Evolutionary conservation across 352 stramenopile species (phyloP), one percentile per base, ranked within the genome.

Genomic region (Globisporangium emineosum): DNA sequence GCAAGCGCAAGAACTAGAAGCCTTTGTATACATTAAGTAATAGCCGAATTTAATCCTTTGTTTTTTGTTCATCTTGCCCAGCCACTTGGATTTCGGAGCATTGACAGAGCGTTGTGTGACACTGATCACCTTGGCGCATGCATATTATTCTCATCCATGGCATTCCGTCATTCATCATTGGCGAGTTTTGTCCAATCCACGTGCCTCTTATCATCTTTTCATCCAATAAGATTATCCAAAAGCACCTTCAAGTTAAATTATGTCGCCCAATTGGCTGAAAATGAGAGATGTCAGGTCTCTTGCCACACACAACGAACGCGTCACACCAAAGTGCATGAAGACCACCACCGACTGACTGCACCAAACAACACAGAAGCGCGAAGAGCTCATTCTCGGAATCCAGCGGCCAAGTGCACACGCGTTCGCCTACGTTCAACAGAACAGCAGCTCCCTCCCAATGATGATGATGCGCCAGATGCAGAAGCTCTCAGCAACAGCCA

Each of bases 1-100:
- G 83, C 72, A 88, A 90, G 70, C 79, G 75, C 70, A 93, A 89
- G 73, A 88, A 86, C 66, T 88, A 84, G 67, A 57, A 68, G 29
- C 62, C 50, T 61, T 32, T 67, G 54, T 57, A 67, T 57, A 35
- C 50, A 70, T 49, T 67, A 66, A 60, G 23, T 60, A 65, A 59
- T 65, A 53, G 49, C 49, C 42, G 4, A 65, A 62, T 62, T 54
- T 42, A 62, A 62, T 53, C 29, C 8, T 29, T 43, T 54, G 6
- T 25, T 43, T 27, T 35, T 37, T 25, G 4, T 45, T 13, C 51
- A 57, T n/a, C 15, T 27, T 2, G 12, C 33, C 23, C 25, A 23
- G 9, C 25, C 29, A 37, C 8, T n/a, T 35, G 7, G 10, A 9
- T 57, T 27, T 15, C 13, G 51, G 12, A 42, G 35, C 35, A 17